These are phyloP conservation scores for Paraglomus brasilianum DNA, from an alignment of 192 early-diverging fungal species.

Conservation along the genomic window DNA sequence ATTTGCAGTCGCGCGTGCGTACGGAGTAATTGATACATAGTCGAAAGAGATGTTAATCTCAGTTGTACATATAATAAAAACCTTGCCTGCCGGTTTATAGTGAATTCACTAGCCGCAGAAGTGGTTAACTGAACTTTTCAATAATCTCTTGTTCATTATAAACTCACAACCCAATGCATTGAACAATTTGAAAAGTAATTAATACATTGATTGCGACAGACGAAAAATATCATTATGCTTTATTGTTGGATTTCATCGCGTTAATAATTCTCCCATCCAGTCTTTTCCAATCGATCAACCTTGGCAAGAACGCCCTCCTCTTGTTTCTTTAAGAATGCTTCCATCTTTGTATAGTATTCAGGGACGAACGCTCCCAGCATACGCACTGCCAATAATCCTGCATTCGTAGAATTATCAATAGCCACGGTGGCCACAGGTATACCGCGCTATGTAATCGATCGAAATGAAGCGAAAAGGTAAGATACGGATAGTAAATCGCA, in stretches of 20 bases:
- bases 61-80: no score
- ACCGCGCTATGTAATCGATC: conserved; percentile 67
- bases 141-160: no score
- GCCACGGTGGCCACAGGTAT: conserved; percentile 99
- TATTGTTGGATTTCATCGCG: conserved; percentile 42
- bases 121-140: no score
- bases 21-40: no score
- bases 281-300: conserved; percentile 72
- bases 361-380: conserved; percentile 83
- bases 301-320: conserved; percentile 87
- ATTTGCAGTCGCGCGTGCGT: no score
- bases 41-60: no score
- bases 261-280: conserved; percentile 83
- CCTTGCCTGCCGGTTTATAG: no score
- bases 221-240: not conserved
- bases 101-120: no score
- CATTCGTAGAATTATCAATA: conserved; percentile 97
- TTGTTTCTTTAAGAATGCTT: conserved; percentile 75
- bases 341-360: conserved; percentile 74
- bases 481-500: not conserved
- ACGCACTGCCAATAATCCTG: conserved; percentile 89
- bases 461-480: conserved; percentile 5
- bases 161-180: no score
- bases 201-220: no score
- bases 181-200: no score